These are phyloP conservation scores for Pterula multifida DNA, from an alignment of 1,284 basidiomycete species.

Conservation along the genomic window DNA sequence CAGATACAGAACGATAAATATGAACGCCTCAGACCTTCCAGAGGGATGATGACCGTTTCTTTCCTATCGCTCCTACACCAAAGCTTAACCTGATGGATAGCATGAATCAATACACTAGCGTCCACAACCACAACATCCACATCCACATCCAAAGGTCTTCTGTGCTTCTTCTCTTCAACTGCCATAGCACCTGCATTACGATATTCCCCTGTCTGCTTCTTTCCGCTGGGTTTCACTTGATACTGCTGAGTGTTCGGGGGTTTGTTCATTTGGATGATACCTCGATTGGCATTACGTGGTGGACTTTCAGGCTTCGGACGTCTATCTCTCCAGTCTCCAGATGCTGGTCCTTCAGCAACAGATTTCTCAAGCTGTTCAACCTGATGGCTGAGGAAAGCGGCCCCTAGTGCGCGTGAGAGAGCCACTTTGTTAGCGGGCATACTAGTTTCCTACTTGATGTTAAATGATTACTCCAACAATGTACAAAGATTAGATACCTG, in stretches of 20 bases:
- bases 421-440: conserved; percentile 40
- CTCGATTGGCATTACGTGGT: conserved; percentile 13
- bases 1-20: too few species aligned
- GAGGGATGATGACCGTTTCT: conserved; percentile 70
- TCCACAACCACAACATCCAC: conserved; percentile 75
- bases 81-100: conserved; percentile 67
- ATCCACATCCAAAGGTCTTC: conserved; percentile 33
- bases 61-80: conserved; percentile 66
- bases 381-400: conserved; percentile 72
- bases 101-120: conserved; percentile 79
- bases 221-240: conserved; percentile 16
- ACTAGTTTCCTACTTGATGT: background rate
- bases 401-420: conserved; percentile 73
- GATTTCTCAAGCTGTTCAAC: conserved; percentile 74
- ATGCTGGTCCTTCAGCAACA: conserved; percentile 38
- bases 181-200: conserved; percentile 13
- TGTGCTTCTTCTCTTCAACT: conserved; percentile 24
- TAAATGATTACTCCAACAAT: background rate
- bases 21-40: conserved; percentile 62
- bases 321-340: conserved; percentile 51
- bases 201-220: conserved; percentile 14
- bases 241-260: conserved; percentile 15
- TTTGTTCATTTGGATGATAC: conserved; percentile 17
- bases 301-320: conserved; percentile 16
- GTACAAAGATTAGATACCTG: background rate